Base-by-base conservation (phyloP, 176 grass and related monocot genomes). In the Areca catechu region DNA sequence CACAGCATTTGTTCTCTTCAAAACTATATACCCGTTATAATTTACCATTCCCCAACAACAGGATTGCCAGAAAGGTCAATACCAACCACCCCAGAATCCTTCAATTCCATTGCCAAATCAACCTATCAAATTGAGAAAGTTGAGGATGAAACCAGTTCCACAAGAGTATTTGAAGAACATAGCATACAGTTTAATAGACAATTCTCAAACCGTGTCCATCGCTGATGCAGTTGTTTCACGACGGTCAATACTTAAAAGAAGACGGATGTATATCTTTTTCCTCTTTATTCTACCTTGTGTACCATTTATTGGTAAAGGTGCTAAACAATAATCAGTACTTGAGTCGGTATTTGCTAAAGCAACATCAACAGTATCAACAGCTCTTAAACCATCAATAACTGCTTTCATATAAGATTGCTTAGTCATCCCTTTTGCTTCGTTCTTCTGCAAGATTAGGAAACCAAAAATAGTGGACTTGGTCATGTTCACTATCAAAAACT, bases 11-110 rank as follows among this genome's bases (percentile, higher is more conserved):
- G 21, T 71, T 22, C 37, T 59, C 53, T 7, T 22, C 18, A 80
- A 14, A 24, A 67, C 47, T 16, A 4, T 56, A 18, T n/a, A 24
- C 0, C 6, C 24, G 12, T 22, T 18, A 63, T 22, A 54, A 43
- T 56, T 67, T 88, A 97, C 93, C 93, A 97, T 28, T 97, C 75
- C 48, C 93, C 93, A 67, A 91, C 56, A 80, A 71, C 71, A 76
- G 93, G 93, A 82, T 97, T 86, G 48, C 93, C 93, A 50, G 93
- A 97, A 56, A 97, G 82, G 65, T 97, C 93, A 66, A 97, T 82
- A 24, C 93, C 93, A 56, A 97, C 77, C 29, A 97, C 81, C 61
- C 83, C 93, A 21, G 77, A 61, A 51, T 80, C 83, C 83, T 88
- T 97, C 86, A 91, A 61, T 71, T 91, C 87, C 72, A 74, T 80